Percentiles rank a stretch among this genome's conserved stretches.
Conservation (phyloP, 2,329 filamentous ascomycete genomes). For the Ustulina deusta region DNA sequence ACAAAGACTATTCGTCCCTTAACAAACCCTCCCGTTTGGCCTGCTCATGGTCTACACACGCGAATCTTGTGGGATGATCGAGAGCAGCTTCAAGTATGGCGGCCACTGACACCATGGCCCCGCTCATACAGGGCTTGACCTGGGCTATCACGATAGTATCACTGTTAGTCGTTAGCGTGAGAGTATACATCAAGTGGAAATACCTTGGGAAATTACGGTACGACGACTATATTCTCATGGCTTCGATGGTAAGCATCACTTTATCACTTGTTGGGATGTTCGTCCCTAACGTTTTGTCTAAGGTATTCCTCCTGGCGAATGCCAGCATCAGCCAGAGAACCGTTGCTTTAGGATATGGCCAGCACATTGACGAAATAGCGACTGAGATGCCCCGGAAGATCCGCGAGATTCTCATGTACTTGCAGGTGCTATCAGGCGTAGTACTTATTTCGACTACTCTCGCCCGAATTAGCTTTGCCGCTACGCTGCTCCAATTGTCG, state of each 20-base stretch:
- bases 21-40: neutral
- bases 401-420: constrained; percentile 22
- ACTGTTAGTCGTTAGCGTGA: constrained; percentile 17
- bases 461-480: constrained; percentile 30
- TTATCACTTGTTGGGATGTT: neutral
- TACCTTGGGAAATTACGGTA: constrained; percentile 34
- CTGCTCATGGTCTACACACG: neutral
- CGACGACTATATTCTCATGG: constrained; percentile 34
- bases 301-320: constrained; percentile 29
- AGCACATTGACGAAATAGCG: constrained; percentile 17
- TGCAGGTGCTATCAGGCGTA: constrained; percentile 27
- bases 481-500: constrained; percentile 21
- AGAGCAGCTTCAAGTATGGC: constrained; percentile 21
- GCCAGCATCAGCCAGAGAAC: constrained; percentile 22
- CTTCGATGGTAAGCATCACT: constrained; percentile 26
- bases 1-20: neutral
- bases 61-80: constrained; percentile 13
- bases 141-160: constrained; percentile 32
- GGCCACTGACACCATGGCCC: constrained; percentile 25
- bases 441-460: constrained; percentile 29
- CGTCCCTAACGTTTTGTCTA: constrained; percentile 9
- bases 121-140: constrained; percentile 21
- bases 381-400: constrained; percentile 1
- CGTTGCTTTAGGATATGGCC: constrained; percentile 25
- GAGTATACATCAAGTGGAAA: constrained; percentile 36